Evolutionary conservation across 2,329 filamentous ascomycete genomes (phyloP).

Genomic region (Aspergillus neotritici): DNA sequence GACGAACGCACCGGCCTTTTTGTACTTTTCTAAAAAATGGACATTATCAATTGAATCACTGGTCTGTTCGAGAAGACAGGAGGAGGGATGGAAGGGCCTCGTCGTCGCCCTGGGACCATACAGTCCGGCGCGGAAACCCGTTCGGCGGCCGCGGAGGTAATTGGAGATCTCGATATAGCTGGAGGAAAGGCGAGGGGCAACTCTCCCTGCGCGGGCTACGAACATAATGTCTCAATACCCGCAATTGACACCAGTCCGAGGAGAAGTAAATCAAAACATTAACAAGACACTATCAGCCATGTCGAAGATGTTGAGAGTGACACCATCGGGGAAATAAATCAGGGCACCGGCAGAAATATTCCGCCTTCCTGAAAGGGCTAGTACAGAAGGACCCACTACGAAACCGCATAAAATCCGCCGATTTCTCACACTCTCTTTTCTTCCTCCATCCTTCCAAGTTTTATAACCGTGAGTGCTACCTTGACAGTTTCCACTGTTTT

Average conservation of each 20-base stretch:
- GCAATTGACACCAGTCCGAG: neutral
- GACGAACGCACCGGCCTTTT: conserved; percentile 39
- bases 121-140: conserved; percentile 4
- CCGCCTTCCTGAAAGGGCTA: conserved; percentile 22
- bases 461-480: conserved; percentile 74
- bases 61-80: conserved; percentile 18
- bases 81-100: conserved; percentile 20
- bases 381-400: conserved; percentile 18
- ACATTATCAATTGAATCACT: conserved; percentile 10
- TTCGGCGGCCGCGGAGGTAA: conserved; percentile 24
- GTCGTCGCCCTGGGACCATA: conserved; percentile 2
- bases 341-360: conserved; percentile 12
- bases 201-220: conserved; percentile 19
- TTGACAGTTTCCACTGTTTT: conserved; percentile 19
- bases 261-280: neutral
- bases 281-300: neutral
- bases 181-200: conserved; percentile 23
- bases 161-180: conserved; percentile 38
- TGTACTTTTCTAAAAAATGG: conserved; percentile 39
- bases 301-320: neutral
- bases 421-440: conserved; percentile 42
- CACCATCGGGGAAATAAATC: neutral
- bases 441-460: conserved; percentile 96
- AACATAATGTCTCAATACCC: conserved; percentile 12
- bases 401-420: conserved; percentile 15